phyloP scores from a whole-genome alignment of 2,329 filamentous ascomycete species.

The Fusarium sterilihyphosum region DNA sequence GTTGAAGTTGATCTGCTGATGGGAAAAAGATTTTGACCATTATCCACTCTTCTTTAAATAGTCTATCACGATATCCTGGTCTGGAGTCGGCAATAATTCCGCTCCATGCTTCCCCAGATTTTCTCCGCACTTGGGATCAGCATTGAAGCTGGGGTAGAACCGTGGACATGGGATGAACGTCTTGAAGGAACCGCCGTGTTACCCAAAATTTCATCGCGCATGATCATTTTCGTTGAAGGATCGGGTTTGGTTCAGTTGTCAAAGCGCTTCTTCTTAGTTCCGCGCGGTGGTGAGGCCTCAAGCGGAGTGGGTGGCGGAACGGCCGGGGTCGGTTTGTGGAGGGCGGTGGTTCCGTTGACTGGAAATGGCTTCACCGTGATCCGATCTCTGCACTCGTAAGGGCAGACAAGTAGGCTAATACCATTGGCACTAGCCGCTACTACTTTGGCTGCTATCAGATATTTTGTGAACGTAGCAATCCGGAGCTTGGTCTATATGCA shows the following conservation, averaged over 20 bases:
- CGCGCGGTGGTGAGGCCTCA: no score
- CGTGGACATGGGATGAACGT: background rate
- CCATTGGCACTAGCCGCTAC: background rate
- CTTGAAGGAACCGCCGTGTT: background rate
- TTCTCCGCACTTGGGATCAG: background rate
- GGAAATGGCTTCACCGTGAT: background rate
- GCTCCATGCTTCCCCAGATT: constrained; percentile 1
- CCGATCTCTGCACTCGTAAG: background rate
- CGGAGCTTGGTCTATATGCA: background rate
- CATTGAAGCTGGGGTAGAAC: background rate
- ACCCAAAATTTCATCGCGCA: background rate
- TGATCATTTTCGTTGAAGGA: background rate
- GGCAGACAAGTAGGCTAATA: background rate
- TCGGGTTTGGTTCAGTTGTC: background rate
- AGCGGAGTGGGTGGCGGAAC: background rate
- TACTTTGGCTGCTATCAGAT: background rate
- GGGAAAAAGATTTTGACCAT: background rate
- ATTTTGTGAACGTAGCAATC: background rate
- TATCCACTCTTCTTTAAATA: constrained; percentile 4
- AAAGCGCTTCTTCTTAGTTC: no score
- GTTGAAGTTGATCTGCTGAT: background rate
- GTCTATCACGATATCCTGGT: background rate
- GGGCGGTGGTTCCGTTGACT: background rate
- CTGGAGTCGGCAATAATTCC: background rate
- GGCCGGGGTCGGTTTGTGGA: background rate